Evolutionary conservation across 768 basidiomycete species (phyloP).

Genomic region (Hericium coralloides): DNA sequence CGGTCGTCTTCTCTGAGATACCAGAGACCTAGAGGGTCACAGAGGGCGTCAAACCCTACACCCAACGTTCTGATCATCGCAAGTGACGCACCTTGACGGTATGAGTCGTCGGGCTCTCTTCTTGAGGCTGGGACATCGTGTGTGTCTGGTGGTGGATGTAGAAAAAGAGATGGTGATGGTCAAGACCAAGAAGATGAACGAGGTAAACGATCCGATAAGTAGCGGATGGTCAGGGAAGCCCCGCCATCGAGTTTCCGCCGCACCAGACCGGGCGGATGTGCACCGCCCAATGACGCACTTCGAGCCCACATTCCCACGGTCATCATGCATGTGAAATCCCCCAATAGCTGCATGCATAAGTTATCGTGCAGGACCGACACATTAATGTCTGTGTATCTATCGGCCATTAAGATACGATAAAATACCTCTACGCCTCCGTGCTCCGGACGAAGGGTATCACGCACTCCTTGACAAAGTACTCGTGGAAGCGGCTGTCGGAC

Average conservation of each 20-base stretch:
- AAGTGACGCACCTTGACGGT: slow-evolving; percentile 4
- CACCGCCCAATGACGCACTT: too few species aligned
- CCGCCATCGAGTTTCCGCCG: too few species aligned
- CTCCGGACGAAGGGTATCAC: slow-evolving; percentile 32
- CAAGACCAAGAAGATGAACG: too few species aligned
- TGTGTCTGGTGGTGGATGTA: too few species aligned
- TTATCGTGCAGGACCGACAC: too few species aligned
- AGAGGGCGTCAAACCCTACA: not conserved
- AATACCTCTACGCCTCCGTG: not conserved
- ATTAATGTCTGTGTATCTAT: not conserved
- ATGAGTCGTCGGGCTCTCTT: not conserved
- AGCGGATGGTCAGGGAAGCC: too few species aligned
- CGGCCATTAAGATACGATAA: not conserved
- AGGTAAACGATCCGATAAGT: too few species aligned
- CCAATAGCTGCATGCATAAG: not conserved
- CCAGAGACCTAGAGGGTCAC: slow-evolving; percentile 55
- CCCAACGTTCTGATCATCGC: not conserved
- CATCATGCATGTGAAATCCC: too few species aligned
- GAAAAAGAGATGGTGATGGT: too few species aligned
- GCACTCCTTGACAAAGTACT: slow-evolving; percentile 78
- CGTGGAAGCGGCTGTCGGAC: slow-evolving; percentile 79
- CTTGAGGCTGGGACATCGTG: too few species aligned
- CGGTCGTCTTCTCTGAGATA: slow-evolving; percentile 56
- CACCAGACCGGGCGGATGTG: too few species aligned
- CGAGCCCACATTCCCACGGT: too few species aligned